Evolutionary conservation across 352 stramenopile genomes (phyloP).

Genomic region (Pythium myriotylum): DNA sequence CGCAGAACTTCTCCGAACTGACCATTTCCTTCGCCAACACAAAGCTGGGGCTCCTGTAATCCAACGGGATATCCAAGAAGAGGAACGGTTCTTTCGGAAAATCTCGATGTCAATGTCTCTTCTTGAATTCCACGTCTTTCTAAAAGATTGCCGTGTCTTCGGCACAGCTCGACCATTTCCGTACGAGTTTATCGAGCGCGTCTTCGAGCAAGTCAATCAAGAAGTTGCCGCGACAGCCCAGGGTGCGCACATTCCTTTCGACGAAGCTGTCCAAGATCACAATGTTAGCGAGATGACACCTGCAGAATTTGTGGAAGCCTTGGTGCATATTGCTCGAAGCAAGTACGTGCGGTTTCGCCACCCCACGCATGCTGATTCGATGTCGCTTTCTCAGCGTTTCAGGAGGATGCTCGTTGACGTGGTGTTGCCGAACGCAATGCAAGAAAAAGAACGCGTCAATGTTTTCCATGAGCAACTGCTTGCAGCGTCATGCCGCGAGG

Average conservation of each 20-base stretch:
- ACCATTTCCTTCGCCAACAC: constrained; percentile 29
- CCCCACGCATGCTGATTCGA: background rate
- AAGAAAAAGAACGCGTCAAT: constrained; percentile 48
- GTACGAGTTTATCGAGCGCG: constrained; percentile 55
- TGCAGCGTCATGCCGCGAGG: constrained; percentile 46
- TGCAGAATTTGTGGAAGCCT: constrained; percentile 65
- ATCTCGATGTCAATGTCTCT: constrained; percentile 70
- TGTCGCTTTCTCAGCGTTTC: constrained; percentile 44
- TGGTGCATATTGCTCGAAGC: constrained; percentile 57
- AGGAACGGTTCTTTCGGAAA: constrained; percentile 68
- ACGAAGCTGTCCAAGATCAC: constrained; percentile 9
- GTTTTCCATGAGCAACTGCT: constrained; percentile 57
- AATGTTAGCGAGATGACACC: constrained; percentile 59
- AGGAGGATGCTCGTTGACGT: constrained; percentile 54
- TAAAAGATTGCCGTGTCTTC: constrained; percentile 75
- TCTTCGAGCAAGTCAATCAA: constrained; percentile 61
- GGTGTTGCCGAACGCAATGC: constrained; percentile 56
- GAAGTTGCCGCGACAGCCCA: constrained; percentile 11
- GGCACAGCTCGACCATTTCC: constrained; percentile 50
- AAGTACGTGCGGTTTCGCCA: constrained; percentile 35
- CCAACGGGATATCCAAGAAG: constrained; percentile 29
- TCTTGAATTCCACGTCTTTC: constrained; percentile 60
- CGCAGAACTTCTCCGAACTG: constrained; percentile 21
- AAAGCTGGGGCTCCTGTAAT: background rate
- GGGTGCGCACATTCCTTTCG: background rate